Percentiles rank a stretch among this genome's conserved stretches.
Evolutionary conservation across 2,329 filamentous ascomycete species (phyloP).

Genomic region (Juglanconis juglandina): DNA sequence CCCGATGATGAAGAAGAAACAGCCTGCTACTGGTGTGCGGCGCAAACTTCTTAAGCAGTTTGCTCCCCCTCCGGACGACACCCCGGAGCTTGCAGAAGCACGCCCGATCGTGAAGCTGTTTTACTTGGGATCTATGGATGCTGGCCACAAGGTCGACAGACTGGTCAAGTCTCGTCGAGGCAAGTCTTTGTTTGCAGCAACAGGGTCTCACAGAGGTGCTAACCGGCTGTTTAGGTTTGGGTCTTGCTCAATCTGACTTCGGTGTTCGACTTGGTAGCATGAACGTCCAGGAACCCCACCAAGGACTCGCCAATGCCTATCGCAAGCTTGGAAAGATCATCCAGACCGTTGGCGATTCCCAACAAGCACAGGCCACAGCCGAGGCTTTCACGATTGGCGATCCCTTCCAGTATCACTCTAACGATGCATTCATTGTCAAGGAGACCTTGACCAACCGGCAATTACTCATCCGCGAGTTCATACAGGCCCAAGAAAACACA

Average conservation of each 20-base stretch:
- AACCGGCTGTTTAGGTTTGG: conserved; percentile 63
- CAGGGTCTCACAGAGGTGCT: conserved; percentile 25
- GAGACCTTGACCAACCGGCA: conserved; percentile 97
- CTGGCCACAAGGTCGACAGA: conserved; percentile 93
- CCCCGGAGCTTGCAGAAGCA: conserved; percentile 85
- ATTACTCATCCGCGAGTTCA: conserved; percentile 87
- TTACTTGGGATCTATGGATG: conserved; percentile 92
- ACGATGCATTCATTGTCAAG: conserved; percentile 96
- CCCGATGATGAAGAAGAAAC: conserved; percentile 90
- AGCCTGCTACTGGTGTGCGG: conserved; percentile 91
- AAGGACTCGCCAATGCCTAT: conserved; percentile 83
- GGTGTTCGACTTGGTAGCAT: conserved; percentile 85
- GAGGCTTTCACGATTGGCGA: conserved; percentile 94
- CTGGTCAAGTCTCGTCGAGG: conserved; percentile 89
- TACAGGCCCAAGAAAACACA: conserved; percentile 84
- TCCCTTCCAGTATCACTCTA: conserved; percentile 89
- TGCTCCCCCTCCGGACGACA: conserved; percentile 94
- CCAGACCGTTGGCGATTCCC: conserved; percentile 90
- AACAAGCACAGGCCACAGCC: conserved; percentile 92
- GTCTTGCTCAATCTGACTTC: conserved; percentile 87
- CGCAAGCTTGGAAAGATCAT: conserved; percentile 92
- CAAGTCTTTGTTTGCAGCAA: conserved; percentile 40
- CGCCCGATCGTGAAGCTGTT: conserved; percentile 91
- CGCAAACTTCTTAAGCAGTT: conserved; percentile 98
- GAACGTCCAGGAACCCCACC: conserved; percentile 85